Evolutionary conservation across 2,329 filamentous ascomycete genomes (phyloP), one percentile per base, ranked within the genome.

Genomic region (Trichoderma citrinoviride): DNA sequence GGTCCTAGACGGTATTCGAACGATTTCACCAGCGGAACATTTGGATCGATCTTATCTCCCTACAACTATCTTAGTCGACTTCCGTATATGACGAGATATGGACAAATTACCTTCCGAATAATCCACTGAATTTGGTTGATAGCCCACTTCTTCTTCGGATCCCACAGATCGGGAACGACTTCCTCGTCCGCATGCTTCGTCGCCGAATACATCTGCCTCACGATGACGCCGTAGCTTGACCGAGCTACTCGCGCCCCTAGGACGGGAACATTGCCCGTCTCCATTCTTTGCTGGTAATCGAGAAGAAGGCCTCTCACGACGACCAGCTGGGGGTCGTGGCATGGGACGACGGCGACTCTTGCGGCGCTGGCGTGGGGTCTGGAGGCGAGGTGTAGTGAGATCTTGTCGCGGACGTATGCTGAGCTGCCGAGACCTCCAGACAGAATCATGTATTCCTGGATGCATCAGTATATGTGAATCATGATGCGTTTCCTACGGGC

Each of bases 281-380:
- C 74, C 43, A 82, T 74, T 54, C 77, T 81, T 47, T 83, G 79
- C n/a, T 84, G 74, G 12, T 82, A 77, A 55, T 86, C 82, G 3
- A 80, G 74, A 1, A 85, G 79, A 2, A 85, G 72, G 0, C 83
- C 83, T 66, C 83, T 82, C 47, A 83, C 82, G 1, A 85, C 83
- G 5, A 83, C 82, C 0, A 86, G 79, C 62, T 85, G 82, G 0
- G 83, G 83, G 52, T 85, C 83, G 8, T 80, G 78, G 2, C 78
- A 79, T 8, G 78, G 78, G 3, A 82, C 67, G 17, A 82, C 78
- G 40, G 75, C 72, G 29, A 78, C 71, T 8, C 74, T 69, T 10
- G 68, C 67, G 4, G 78, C 76, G 60, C 75, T 78, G 3, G 74
- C 73, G 53, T 81, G 78, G 2, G 71, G 70, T 7, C 73, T 71